phyloP scores from a whole-genome alignment of 257 asterid species.

The Solanum etuberosum region DNA sequence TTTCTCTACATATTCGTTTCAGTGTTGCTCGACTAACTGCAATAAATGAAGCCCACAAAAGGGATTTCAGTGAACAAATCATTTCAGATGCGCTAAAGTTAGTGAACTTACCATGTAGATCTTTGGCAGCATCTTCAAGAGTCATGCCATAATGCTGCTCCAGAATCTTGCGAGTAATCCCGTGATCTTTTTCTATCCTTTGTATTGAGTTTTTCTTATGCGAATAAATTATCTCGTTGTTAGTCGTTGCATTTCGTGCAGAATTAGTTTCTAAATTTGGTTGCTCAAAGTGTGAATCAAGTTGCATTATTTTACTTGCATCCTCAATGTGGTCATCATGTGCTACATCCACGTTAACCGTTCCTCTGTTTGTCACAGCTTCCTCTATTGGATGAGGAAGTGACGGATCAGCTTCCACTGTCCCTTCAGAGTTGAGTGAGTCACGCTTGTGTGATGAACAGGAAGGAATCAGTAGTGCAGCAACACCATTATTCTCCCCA shows the following conservation, averaged over 20 bases:
- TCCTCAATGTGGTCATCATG: neutral
- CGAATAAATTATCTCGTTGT: neutral
- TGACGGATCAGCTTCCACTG: too few relatives aligned
- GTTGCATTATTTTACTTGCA: neutral
- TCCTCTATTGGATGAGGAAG: too few relatives aligned
- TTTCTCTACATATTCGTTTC: too few relatives aligned
- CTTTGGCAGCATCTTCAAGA: neutral
- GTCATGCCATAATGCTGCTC: neutral
- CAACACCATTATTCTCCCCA: too few relatives aligned
- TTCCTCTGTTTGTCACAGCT: neutral
- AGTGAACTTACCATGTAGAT: neutral
- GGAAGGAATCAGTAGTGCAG: too few relatives aligned
- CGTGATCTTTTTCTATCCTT: neutral
- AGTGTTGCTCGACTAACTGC: neutral
- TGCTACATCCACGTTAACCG: neutral
- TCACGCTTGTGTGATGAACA: too few relatives aligned
- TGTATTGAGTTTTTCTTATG: neutral
- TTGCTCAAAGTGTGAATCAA: neutral
- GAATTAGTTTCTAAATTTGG: neutral
- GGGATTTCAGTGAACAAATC: neutral
- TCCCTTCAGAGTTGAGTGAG: too few relatives aligned
- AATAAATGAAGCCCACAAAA: neutral
- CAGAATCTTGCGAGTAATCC: neutral
- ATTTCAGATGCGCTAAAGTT: neutral
- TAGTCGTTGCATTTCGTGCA: neutral